phyloP scores from a whole-genome alignment of 768 basidiomycete species.

The Amanita polypyramis region DNA sequence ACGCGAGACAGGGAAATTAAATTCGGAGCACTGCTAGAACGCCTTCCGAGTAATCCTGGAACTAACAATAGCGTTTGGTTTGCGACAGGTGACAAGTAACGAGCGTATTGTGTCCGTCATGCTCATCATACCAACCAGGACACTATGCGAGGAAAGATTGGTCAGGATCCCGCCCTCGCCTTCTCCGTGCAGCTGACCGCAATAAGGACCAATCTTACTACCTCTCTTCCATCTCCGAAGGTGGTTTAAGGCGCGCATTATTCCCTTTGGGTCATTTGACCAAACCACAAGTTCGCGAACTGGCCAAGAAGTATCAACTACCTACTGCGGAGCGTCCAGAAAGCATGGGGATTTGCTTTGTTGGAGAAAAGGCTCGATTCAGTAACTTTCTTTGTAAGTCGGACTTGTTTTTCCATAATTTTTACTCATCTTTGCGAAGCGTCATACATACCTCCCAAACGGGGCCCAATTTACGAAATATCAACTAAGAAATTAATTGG shows the following conservation, averaged over 20 bases:
- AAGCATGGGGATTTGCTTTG: slow-evolving; percentile 93
- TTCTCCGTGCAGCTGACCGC: slow-evolving; percentile 43
- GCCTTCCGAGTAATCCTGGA: slow-evolving; percentile 27
- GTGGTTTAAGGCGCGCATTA: slow-evolving; percentile 51
- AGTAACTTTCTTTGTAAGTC: slow-evolving; percentile 58
- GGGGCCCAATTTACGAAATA: slow-evolving; percentile 58
- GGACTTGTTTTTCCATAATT: background rate
- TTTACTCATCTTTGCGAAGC: slow-evolving; percentile 31
- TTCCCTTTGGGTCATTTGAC: slow-evolving; percentile 65
- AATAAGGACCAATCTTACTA: slow-evolving; percentile 92
- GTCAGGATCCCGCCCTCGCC: slow-evolving; percentile 36
- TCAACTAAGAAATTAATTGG: slow-evolving; percentile 44
- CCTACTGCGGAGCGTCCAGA: slow-evolving; percentile 71
- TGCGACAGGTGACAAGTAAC: slow-evolving; percentile 56
- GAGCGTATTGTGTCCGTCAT: background rate
- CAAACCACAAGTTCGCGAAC: slow-evolving; percentile 63
- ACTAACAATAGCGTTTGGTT: slow-evolving; percentile 45
- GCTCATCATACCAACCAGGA: slow-evolving; percentile 29
- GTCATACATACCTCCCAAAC: slow-evolving; percentile 61
- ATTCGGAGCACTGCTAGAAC: slow-evolving; percentile 74
- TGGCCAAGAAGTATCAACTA: slow-evolving; percentile 53
- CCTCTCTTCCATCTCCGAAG: slow-evolving; percentile 66
- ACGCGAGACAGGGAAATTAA: slow-evolving; percentile 63
- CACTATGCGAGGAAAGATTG: slow-evolving; percentile 78
- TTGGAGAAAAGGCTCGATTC: slow-evolving; percentile 73